Percentiles rank a stretch among this genome's conserved stretches.
phyloP scores from a whole-genome alignment of 768 basidiomycete genomes.

The Scleroderma citrinum region DNA sequence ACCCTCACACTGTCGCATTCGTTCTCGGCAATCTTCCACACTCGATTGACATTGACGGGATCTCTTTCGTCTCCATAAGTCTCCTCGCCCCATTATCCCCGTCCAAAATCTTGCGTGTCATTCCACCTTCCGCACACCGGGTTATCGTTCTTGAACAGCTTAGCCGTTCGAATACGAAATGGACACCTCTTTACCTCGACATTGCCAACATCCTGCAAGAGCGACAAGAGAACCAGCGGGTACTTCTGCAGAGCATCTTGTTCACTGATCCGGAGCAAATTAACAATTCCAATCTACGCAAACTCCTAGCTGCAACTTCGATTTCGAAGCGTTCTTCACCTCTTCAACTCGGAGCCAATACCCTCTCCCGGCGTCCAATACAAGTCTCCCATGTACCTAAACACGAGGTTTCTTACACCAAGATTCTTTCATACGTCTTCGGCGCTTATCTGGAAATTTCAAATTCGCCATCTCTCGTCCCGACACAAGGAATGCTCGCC shows the following conservation, averaged over 20 bases:
- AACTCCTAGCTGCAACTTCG: slow-evolving; percentile 43
- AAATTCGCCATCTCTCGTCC: slow-evolving; percentile 74
- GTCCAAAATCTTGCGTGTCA: slow-evolving; percentile 46
- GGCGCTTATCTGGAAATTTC: slow-evolving; percentile 71
- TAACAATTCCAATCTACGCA: slow-evolving; percentile 40
- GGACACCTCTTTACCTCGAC: slow-evolving; percentile 85
- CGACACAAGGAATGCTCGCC: slow-evolving; percentile 64
- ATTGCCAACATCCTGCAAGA: slow-evolving; percentile 67
- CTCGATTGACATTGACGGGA: slow-evolving; percentile 43
- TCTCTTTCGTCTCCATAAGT: slow-evolving; percentile 57
- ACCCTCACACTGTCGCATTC: slow-evolving; percentile 66
- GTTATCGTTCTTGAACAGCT: slow-evolving; percentile 83
- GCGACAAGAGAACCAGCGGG: slow-evolving; percentile 40
- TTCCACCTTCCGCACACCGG: slow-evolving; percentile 58
- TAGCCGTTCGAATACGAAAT: slow-evolving; percentile 70
- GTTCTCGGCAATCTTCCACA: slow-evolving; percentile 52
- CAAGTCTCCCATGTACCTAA: slow-evolving; percentile 67
- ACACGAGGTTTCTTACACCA: slow-evolving; percentile 89
- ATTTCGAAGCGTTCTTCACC: slow-evolving; percentile 34
- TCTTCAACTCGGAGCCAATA: slow-evolving; percentile 43
- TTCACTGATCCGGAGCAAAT: slow-evolving; percentile 46
- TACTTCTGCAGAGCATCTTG: slow-evolving; percentile 55
- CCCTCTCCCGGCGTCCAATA: slow-evolving; percentile 19
- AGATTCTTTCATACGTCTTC: slow-evolving; percentile 80
- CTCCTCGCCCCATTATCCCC: slow-evolving; percentile 66